Base-by-base conservation (phyloP, 805 yeast genomes). In the Brettanomyces anomalus region DNA sequence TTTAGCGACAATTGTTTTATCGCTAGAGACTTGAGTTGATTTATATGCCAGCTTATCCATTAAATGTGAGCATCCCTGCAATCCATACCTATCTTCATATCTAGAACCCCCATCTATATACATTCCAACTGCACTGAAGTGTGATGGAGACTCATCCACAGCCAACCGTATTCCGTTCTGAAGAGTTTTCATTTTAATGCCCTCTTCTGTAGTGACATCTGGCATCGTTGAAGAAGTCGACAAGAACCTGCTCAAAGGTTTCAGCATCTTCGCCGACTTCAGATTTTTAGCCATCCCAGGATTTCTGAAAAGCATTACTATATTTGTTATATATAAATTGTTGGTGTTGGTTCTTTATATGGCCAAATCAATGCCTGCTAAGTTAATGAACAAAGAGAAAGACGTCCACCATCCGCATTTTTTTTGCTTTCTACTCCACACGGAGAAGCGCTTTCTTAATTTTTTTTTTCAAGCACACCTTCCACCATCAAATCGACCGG, bases 51-150 rank as follows among this genome's bases (percentile, higher is more conserved):
- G 62, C 46, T 96, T 72, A 59, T 90, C 97, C 54, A 81, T 65
- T 24, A 93, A 63, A 60, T 93, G 97, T 5, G 94, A 79, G 39
- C 81, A 68, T 1, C 98, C 98, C 32, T 77, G 73, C 42, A 78
- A 54, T 2, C 66, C 68, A 21, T 55, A 50, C 3, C 67, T 61
- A 26, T 71, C 67, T 62, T 93, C 97, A 57, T 70, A 87, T 40
- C 97, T 72, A 2, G 96, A 81, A 1, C 98, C 98, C 2, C 95
- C 95, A 55, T 85, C 82, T 4, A 93, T 73, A 56, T 86, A 93
- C 37, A 90, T 73, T 1, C 97, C 97, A 37, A 89, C 62, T 0
- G 96, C 95, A 45, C 90, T 74, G 58, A 93, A 93, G 61, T 89
- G 95, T 33, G 95, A 88, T 2, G 96, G 93, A 0, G 83, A 74